Evolutionary conservation across 176 grass and related monocot genomes (phyloP).

Genomic region (Saccharum officinarum): DNA sequence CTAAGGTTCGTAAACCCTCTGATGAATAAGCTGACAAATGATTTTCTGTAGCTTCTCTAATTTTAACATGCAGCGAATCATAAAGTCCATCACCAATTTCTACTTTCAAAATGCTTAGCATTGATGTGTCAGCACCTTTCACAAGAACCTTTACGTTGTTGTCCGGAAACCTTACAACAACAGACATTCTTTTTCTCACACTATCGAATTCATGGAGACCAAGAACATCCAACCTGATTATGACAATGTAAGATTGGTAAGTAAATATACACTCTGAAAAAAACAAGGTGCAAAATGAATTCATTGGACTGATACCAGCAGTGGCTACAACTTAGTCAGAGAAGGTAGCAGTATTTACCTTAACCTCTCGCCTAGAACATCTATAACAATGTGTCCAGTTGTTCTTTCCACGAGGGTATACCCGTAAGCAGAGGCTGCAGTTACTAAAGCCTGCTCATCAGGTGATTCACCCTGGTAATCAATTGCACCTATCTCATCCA

Average conservation of each 20-base stretch:
- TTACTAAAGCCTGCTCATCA: conserved; percentile 97
- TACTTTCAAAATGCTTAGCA: conserved; percentile 75
- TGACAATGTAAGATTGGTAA: conserved; percentile 25
- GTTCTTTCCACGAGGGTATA: conserved; percentile 93
- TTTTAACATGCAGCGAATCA: conserved; percentile 52
- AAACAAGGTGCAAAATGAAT: conserved; percentile 30
- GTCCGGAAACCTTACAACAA: conserved; percentile 91
- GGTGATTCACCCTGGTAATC: conserved; percentile 98
- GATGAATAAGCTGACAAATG: conserved; percentile 77
- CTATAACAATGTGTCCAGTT: conserved; percentile 91
- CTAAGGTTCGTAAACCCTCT: conserved; percentile 87
- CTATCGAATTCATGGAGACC: conserved; percentile 99
- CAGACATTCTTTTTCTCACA: conserved; percentile 98
- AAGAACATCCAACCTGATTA: conserved; percentile 94
- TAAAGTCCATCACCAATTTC: conserved; percentile 30
- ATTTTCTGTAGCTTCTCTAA: conserved; percentile 66
- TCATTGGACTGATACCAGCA: conserved; percentile 2
- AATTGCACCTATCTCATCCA: conserved; percentile 56
- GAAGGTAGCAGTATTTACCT: conserved; percentile 52
- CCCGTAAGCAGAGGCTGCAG: conserved; percentile 79
- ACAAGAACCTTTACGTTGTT: conserved; percentile 95
- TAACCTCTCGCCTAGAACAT: conserved; percentile 79
- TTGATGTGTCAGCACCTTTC: conserved; percentile 96
- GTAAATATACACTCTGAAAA: conserved; percentile 29
- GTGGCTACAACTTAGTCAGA: background rate